Evolutionary conservation across 305 asterid genomes (phyloP), one percentile per base, ranked within the genome.

Genomic region (Rubia tinctorum): DNA sequence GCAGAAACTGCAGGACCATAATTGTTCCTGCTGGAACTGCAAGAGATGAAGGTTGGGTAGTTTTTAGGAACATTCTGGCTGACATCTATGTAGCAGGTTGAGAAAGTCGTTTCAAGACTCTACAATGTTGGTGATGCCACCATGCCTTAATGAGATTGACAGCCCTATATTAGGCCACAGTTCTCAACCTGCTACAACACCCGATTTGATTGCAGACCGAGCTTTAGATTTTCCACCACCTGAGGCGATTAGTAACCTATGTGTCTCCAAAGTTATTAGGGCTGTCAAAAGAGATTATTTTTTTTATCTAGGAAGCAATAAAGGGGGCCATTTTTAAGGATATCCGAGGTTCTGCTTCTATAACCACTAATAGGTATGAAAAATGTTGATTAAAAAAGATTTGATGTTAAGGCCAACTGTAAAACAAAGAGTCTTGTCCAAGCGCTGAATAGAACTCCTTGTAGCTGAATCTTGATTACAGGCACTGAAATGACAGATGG

Each of bases 1-100:
- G 91, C 86, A 89, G 97, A 80, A 94, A 94, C 85, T 97, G 98
- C 78, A 94, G 98, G 77, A 91, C 98, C 22, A 94, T 94, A 27
- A 94, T 94, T 76, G 96, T 94, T 75, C 98, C 97, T 18, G 95
- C 97, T 34, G 98, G 98, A 81, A 90, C 79, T 83, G 82, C 90
- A 17, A 80, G 82, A 56, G 98, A 91, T 79, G 98, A 91, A 84
- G 98, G 98, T 22, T 94, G 98, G 98, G 87, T 85, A 5, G 95
- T 97, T 73, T 91, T 94, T 81, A 85, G 97, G 84, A 90, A 90
- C 81, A 94, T 91, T 75, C 80, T 94, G 86, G 97, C 86, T 13
- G 98, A 93, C 75, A 90, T 93, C 74, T 88, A 86, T 76, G 98
- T 91, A 84, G 96, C 96, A 73, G 66, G n/a, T n/a, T n/a, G n/a